Conservation (phyloP, 1,139 yeast species). For the Hansenula lynferdii region DNA sequence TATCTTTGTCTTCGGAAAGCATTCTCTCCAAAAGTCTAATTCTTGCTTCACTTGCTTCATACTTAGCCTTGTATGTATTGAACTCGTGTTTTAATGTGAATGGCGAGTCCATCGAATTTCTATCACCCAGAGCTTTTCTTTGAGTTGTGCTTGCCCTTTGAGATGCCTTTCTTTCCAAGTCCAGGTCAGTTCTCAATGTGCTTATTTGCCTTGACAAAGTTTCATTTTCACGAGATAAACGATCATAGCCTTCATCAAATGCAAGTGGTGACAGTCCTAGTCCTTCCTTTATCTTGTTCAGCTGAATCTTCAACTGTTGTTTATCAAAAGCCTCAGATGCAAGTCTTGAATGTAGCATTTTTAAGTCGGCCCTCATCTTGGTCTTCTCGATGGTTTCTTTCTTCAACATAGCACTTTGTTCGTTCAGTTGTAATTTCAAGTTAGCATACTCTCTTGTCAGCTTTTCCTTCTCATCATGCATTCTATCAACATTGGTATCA, state of each 20-base stretch:
- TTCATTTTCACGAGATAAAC: conserved; percentile 29
- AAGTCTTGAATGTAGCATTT: conserved; percentile 48
- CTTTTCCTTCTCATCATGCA: conserved; percentile 20
- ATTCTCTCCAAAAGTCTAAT: conserved; percentile 40
- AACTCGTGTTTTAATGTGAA: conserved; percentile 11
- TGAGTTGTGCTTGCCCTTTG: conserved; percentile 25
- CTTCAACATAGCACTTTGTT: conserved; percentile 44
- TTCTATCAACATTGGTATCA: conserved; percentile 13
- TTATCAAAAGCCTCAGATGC: conserved; percentile 51
- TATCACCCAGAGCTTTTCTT: conserved; percentile 24
- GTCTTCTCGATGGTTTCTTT: conserved; percentile 50
- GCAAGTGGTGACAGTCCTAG: conserved; percentile 22
- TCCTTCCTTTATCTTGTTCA: conserved; percentile 30
- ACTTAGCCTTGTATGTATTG: conserved; percentile 27
- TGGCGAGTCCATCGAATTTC: conserved; percentile 18
- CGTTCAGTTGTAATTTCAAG: conserved; percentile 48
- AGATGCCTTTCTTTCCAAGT: conserved; percentile 29
- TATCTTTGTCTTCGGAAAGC: conserved; percentile 22
- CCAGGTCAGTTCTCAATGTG: conserved; percentile 32
- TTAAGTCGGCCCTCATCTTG: conserved; percentile 52
- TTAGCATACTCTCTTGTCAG: conserved; percentile 43
- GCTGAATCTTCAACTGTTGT: conserved; percentile 37
- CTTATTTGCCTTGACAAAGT: conserved; percentile 33
- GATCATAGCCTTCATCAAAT: conserved; percentile 28
- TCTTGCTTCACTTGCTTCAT: conserved; percentile 38